phyloP scores from a whole-genome alignment of 2,329 filamentous ascomycete genomes.

The Penicillium freii region DNA sequence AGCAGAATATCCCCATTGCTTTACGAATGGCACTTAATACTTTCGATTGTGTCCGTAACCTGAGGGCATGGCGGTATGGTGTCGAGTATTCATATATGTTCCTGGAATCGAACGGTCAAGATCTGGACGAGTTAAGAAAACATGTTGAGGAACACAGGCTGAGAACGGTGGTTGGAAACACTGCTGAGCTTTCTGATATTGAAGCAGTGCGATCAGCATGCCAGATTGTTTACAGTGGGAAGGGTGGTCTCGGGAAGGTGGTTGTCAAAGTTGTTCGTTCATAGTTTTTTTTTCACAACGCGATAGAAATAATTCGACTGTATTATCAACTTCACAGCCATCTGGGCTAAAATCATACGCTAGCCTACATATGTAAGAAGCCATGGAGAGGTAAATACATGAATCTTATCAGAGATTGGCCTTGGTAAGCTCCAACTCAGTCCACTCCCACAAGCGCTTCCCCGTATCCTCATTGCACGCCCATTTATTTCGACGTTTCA shows the following conservation, averaged over 20 bases:
- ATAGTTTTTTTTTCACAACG: neutral
- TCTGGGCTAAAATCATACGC: neutral
- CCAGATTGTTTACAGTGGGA: conserved; percentile 41
- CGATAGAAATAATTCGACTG: neutral
- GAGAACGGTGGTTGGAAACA: conserved; percentile 44
- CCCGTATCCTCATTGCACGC: conserved; percentile 26
- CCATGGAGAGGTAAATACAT: neutral
- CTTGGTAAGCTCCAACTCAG: conserved; percentile 29
- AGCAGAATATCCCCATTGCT: conserved; percentile 26
- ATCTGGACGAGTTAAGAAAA: conserved; percentile 45
- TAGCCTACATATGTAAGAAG: neutral
- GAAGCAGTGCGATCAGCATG: conserved; percentile 45
- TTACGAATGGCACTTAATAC: conserved; percentile 30
- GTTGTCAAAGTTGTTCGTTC: conserved; percentile 38
- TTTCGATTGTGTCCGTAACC: conserved; percentile 40
- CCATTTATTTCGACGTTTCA: conserved; percentile 29
- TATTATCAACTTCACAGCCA: neutral
- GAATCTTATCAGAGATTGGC: conserved; percentile 4
- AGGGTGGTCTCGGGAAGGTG: conserved; percentile 47
- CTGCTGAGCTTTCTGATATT: conserved; percentile 46
- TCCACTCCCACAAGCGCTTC: conserved; percentile 36
- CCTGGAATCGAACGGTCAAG: conserved; percentile 41
- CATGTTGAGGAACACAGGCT: conserved; percentile 46
- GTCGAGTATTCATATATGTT: conserved; percentile 50
- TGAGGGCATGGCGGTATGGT: conserved; percentile 46